Base-by-base conservation (phyloP, 345 rosid species). In the Camelina sativa region DNA sequence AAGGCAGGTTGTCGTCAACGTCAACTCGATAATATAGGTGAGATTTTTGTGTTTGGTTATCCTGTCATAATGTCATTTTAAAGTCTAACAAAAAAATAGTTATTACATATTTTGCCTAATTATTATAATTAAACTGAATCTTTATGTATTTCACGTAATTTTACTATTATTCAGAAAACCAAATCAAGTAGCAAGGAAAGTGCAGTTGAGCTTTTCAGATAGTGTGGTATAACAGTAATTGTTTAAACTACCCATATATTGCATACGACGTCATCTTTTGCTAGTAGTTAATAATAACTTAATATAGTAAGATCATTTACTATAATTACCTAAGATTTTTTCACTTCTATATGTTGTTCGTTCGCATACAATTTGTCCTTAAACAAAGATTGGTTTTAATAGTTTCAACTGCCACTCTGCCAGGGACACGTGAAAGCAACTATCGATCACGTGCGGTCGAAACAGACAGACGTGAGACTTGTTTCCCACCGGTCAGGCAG, bases 391-490 rank as follows among this genome's bases (percentile, higher is more conserved):
- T 55, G 15, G 15, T 12, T 25, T 0, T 7, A 56, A 44, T n/a
- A 25, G 40, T 15, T 30, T 34, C 9, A 47, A 69, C 56, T 11
- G 28, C 17, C 11, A 2, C 40, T 37, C 3, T 8, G 11, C 40
- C 17, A 60, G 8, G 3, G 11, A 44, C 85, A 83, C 61, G 84
- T 79, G 83, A 73, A 13, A 6, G 7, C 37, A 34, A 34, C 48
- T 41, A 64, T 19, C 46, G 44, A 68, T 80, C 88, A 84, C 85
- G 85, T 88, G 60, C 54, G 11, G 54, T 66, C 12, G 16, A 16
- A 44, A 65, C 59, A 34, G 67, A 86, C 89, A 88, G 82, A 77
- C 82, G 84, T 82, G 82, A 67, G 62, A 65, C 79, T 34, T 34
- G 35, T 32, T 32, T 32, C 35, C 35, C 35, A 32, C 35, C 35